These are phyloP conservation scores for Cordyceps cicadae DNA, from an alignment of 2,329 filamentous ascomycete genomes.

Conservation along the genomic window DNA sequence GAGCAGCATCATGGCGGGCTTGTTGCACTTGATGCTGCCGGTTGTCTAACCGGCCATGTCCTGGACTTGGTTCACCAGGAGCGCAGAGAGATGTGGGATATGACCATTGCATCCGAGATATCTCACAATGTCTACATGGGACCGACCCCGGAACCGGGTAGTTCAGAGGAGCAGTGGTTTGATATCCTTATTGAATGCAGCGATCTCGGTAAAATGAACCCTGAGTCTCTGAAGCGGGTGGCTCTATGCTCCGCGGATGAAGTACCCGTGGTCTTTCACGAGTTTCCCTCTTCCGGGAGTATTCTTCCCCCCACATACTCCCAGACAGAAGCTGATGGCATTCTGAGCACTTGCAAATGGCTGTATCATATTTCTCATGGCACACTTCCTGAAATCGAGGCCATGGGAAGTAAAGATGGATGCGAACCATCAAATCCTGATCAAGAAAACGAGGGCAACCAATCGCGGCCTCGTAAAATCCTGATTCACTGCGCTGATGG, in stretches of 20 bases:
- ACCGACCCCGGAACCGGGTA: conserved; percentile 65
- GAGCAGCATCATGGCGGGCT: conserved; percentile 62
- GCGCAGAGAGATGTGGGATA: conserved; percentile 81
- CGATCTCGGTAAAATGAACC: conserved; percentile 71
- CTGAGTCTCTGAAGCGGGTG: conserved; percentile 55
- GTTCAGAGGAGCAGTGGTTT: conserved; percentile 53
- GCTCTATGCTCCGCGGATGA: conserved; percentile 45
- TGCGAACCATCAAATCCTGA: conserved; percentile 22
- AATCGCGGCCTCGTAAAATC: conserved; percentile 51
- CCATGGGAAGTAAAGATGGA: conserved; percentile 14
- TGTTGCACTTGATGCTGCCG: conserved; percentile 65
- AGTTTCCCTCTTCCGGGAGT: conserved; percentile 93
- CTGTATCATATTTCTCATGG: conserved; percentile 77
- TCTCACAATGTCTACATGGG: conserved; percentile 85
- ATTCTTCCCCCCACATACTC: conserved; percentile 79
- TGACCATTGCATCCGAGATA: conserved; percentile 86
- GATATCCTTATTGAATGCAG: conserved; percentile 85
- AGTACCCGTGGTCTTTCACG: conserved; percentile 30
- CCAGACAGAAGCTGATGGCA: conserved; percentile 71
- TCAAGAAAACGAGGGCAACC: conserved; percentile 18
- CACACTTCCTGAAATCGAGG: conserved; percentile 32
- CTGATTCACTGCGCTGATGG: conserved; percentile 92
- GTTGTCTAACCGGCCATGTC: conserved; percentile 64
- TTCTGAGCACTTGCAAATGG: conserved; percentile 83
- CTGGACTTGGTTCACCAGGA: conserved; percentile 89